Base-by-base conservation (phyloP, 2,329 filamentous ascomycete genomes). In the Colletotrichum scovillei region DNA sequence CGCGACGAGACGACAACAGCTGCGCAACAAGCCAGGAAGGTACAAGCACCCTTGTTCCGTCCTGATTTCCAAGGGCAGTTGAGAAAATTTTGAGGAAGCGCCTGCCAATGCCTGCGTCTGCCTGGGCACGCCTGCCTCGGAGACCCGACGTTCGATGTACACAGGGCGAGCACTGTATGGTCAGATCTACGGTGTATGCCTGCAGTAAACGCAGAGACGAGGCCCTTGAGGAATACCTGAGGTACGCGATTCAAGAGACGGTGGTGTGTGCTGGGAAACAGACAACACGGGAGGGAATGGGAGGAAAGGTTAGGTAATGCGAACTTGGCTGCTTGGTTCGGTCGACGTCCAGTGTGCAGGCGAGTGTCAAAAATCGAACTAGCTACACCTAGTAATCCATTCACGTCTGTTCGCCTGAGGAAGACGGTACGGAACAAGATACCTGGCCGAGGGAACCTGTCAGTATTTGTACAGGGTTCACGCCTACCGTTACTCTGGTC, bases 281-380 rank as follows among this genome's bases (percentile, higher is more conserved):
- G 62, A 55, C 58, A 69, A 30, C 49, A 52, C 26, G 24, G 9
- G 52, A 63, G 32, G 28, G 46, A 49, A 69, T 53, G 38, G 38
- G 35, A 52, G 65, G 64, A 69, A 56, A 26, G 60, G 53, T 69
- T 66, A 73, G 70, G 70, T 73, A 73, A 62, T 73, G 70, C 32
- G 35, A 73, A 73, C 55, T 64, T 67, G 60, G 67, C 35, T 73
- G 64, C 55, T 64, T 67, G 67, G 70, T 57, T 73, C 70, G 67
- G 70, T 73, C 70, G 67, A 56, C 46, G 53, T 70, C 70, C 70
- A 72, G 56, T 64, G 62, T 64, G 46, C 46, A 55, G 58, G 58
- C 66, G 38, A 55, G 69, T 69, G 65, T 72, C 69, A 72, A 67
- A 62, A 30, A 28, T 69, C 52, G 30, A 57, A 26, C 64, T 72